Base-by-base conservation (phyloP, 177 flowering plant genomes). In the Tripterygium wilfordii region DNA sequence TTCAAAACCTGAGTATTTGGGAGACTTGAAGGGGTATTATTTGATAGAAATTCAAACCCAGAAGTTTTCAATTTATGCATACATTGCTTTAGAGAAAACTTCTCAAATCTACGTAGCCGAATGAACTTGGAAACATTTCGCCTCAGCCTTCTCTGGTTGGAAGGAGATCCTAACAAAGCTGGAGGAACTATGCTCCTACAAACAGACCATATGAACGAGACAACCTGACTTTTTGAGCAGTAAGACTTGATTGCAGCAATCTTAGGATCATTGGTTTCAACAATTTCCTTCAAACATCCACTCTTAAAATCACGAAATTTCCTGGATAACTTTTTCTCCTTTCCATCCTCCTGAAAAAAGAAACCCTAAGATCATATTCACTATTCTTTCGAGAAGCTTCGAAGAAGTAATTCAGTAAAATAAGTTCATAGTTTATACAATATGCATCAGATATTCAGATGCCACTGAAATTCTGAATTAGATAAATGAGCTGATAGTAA, bases 181-280 rank as follows among this genome's bases (percentile, higher is more conserved):
- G 48, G 41, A 62, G 99, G 97, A 65, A 92, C 56, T 54, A 89
- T 66, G 60, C 70, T 84, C 68, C 86, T 68, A 52, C 91, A 87
- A 60, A 71, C 80, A 50, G 97, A 92, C 97, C 97, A 94, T 55
- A 89, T 36, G 63, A 82, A 89, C 13, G 96, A 78, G 13, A 69
- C 85, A 24, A 92, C 97, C 56, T 84, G 80, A 64, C 61, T 45
- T 44, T 80, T 72, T 2, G 33, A 55, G 69, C 96, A 77, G 45
- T 70, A 67, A 20, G 55, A 39, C 49, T 56, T 62, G 45, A 49
- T 57, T 31, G 38, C 57, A 49, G 63, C 69, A 42, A 37, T 42
- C 36, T 53, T 58, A 30, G 47, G 20, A 51, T 37, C 49, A 51
- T 10, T 29, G 17, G 40, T 25, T 42, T 46, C 50, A 22, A 37